Evolutionary conservation across 2,329 filamentous ascomycete genomes (phyloP), one percentile per base, ranked within the genome.

Genomic region (Fusarium brevicatenulatum): DNA sequence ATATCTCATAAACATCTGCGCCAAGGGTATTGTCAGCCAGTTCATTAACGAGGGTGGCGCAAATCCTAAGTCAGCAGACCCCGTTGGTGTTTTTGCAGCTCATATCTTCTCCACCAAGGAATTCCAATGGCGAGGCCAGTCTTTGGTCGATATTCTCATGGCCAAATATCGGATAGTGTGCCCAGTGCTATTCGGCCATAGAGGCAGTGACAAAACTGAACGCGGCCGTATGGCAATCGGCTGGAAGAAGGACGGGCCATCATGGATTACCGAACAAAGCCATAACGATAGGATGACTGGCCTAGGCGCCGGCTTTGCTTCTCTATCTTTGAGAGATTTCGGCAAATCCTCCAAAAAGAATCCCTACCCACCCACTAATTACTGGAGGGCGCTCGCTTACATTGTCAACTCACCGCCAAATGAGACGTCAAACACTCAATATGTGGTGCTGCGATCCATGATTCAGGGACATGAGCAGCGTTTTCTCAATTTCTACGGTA

Each of bases 201-300:
- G 90, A 47, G 95, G 94, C 30, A 90, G 86, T 70, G 94, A 97
- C 80, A 91, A 87, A 69, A 97, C 91, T 2, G 87, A 90, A 50
- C 85, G 86, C 16, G 94, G 94, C 2, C 88, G 91, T 18, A 74
- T 82, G 23, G 87, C 88, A n/a, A 82, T 97, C 5, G 94, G 94
- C 1, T 97, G 94, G 94, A 88, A 86, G 81, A 89, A 86, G 72
- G 87, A 90, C 18, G 86, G 84, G 13, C 86, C 87, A 10, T 82
- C 83, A 11, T 95, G 88, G 85, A 85, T 92, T 66, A 83, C 86
- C 4, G 91, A 93, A 76, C 91, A 94, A 79, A 84, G 85, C n/a
- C 95, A 98, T 82, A 89, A 90, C 75, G 92, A 95, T 79, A 90
- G 93, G 66, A 95, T 97, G 92, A 91, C 90, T 8, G 95, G 95